Conservation (phyloP, 2,329 filamentous ascomycete genomes). For the Fusarium heterosporum region DNA sequence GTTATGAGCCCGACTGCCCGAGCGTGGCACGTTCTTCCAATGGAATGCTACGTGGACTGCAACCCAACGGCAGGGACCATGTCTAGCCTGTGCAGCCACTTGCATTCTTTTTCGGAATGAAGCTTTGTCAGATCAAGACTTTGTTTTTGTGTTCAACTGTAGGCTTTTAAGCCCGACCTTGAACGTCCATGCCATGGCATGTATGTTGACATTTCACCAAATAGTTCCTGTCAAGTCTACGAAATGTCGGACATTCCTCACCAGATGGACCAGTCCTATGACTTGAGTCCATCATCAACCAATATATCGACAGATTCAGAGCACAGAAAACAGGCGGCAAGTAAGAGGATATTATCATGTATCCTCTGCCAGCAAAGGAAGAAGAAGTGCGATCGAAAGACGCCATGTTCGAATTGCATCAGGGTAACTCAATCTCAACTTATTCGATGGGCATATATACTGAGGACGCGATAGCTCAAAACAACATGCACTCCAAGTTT, state of each 20-base stretch:
- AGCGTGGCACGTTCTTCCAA: conserved; percentile 21
- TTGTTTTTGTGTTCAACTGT: background rate
- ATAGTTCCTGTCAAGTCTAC: background rate
- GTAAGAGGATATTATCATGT: conserved; percentile 43
- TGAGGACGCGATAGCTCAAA: conserved; percentile 36
- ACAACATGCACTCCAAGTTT: conserved; percentile 45
- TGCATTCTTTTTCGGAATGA: background rate
- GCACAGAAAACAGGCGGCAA: conserved; percentile 20
- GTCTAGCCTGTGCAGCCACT: conserved; percentile 2
- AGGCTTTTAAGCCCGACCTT: conserved; percentile 24
- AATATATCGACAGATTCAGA: conserved; percentile 24
- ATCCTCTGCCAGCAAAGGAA: conserved; percentile 51
- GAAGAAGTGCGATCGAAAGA: conserved; percentile 51
- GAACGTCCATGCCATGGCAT: background rate
- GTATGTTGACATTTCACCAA: background rate
- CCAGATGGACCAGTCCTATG: conserved; percentile 5
- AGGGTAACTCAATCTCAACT: conserved; percentile 29
- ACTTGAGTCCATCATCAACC: conserved; percentile 15
- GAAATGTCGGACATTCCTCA: conserved; percentile 29
- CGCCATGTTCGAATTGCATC: conserved; percentile 48
- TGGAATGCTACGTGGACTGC: conserved; percentile 28
- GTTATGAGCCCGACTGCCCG: conserved; percentile 40
- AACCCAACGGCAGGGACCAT: conserved; percentile 2
- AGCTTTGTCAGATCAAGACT: background rate
- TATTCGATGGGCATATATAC: background rate